phyloP scores from a whole-genome alignment of 2,329 filamentous ascomycete genomes.

The Phialophora expanda region DNA sequence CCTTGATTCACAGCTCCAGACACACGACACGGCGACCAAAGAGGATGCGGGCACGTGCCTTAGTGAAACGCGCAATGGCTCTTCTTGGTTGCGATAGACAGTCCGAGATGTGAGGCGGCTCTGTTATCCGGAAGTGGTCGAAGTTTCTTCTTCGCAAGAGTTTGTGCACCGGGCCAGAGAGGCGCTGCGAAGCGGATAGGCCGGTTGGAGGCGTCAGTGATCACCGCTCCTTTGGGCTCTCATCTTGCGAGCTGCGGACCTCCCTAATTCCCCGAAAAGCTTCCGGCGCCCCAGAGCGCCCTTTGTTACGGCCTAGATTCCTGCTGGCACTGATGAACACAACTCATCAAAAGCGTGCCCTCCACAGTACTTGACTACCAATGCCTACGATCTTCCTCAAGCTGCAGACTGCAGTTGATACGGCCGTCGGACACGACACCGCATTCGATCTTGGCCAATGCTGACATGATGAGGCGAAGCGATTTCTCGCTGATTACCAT shows the following conservation, averaged over 20 bases:
- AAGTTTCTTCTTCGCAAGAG: background rate
- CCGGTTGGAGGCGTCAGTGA: background rate
- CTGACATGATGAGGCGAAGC: slow-evolving; percentile 13
- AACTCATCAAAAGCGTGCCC: background rate
- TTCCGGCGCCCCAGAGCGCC: too few species aligned
- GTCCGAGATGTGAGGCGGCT: background rate
- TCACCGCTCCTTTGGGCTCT: background rate
- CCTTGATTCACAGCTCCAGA: background rate
- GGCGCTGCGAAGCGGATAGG: background rate
- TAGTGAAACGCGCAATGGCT: background rate
- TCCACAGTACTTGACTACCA: background rate
- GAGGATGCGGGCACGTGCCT: background rate
- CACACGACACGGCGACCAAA: background rate
- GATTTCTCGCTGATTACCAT: slow-evolving; percentile 7
- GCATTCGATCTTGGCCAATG: background rate
- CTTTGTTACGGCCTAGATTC: background rate
- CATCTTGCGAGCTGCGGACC: slow-evolving; percentile 1
- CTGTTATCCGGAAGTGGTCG: background rate
- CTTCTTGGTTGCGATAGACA: background rate
- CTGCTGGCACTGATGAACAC: background rate
- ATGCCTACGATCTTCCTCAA: background rate
- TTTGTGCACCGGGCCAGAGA: background rate
- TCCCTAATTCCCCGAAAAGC: background rate
- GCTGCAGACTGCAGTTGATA: background rate
- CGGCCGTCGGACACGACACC: background rate